Conservation (phyloP, 2,329 filamentous ascomycete species). For the Arthrobotrys iridis region DNA sequence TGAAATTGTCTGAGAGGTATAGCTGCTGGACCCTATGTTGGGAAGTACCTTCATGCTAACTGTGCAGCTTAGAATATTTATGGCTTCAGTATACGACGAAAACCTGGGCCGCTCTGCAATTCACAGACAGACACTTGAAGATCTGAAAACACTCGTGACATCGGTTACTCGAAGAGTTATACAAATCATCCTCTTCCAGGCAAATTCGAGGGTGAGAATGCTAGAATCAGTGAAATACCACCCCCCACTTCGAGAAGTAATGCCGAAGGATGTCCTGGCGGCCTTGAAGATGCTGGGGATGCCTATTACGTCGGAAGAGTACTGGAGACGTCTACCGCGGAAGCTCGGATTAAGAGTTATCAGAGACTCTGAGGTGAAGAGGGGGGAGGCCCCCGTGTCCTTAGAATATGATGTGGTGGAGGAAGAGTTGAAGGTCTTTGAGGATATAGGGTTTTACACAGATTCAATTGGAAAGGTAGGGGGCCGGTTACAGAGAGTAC, state of each 20-base stretch:
- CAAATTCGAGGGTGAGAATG: conserved; percentile 25
- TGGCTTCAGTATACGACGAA: conserved; percentile 30
- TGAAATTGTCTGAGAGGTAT: conserved; percentile 41
- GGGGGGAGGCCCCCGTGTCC: conserved; percentile 12
- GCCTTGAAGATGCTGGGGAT: conserved; percentile 48
- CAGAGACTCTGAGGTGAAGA: not conserved
- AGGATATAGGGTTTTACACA: conserved; percentile 21
- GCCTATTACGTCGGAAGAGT: conserved; percentile 49
- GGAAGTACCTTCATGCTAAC: not conserved
- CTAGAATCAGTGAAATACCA: not conserved
- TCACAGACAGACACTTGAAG: conserved; percentile 34
- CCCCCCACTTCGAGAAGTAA: not conserved
- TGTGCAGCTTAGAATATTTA: conserved; percentile 26
- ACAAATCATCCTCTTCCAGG: conserved; percentile 33
- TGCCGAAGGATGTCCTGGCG: conserved; percentile 14
- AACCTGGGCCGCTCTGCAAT: conserved; percentile 21
- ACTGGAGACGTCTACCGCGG: conserved; percentile 35
- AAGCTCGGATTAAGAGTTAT: conserved; percentile 29
- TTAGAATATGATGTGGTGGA: conserved; percentile 45
- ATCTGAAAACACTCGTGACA: conserved; percentile 15
- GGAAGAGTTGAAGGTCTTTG: conserved; percentile 36
- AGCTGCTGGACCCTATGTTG: not conserved
- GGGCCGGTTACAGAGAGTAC: not conserved
- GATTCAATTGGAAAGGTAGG: not conserved
- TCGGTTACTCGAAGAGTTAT: conserved; percentile 43